Conservation (phyloP, 371 early-diverging fungal species). For the Apophysomyces sp. region DNA sequence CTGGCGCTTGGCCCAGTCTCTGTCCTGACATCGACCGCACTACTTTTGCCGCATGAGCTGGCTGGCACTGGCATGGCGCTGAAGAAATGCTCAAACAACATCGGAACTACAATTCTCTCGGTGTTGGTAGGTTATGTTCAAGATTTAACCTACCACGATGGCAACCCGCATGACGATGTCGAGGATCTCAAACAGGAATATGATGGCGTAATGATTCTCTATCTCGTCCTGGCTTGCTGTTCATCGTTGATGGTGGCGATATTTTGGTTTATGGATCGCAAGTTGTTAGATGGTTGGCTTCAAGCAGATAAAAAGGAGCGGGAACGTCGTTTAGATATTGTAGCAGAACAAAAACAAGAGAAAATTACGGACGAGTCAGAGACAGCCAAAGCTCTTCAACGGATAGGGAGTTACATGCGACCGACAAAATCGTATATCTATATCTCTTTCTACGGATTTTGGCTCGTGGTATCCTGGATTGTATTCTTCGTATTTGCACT, state of each 20-base stretch:
- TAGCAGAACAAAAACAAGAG: slow-evolving; percentile 24
- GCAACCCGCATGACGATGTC: slow-evolving; percentile 30
- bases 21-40: slow-evolving; percentile 36
- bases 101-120: slow-evolving; percentile 50
- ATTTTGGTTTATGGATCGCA: slow-evolving; percentile 38
- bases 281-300: slow-evolving; percentile 34
- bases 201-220: slow-evolving; percentile 45
- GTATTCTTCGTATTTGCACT: slow-evolving; percentile 47
- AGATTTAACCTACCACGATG: slow-evolving; percentile 47
- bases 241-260: slow-evolving; percentile 22
- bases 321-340: slow-evolving; percentile 24
- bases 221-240: slow-evolving; percentile 26
- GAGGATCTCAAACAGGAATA: slow-evolving; percentile 35
- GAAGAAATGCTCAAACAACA: slow-evolving; percentile 49
- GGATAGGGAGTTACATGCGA: slow-evolving; percentile 30
- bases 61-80: slow-evolving; percentile 53
- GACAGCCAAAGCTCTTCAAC: slow-evolving; percentile 14
- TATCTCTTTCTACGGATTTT: slow-evolving; percentile 28
- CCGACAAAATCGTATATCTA: slow-evolving; percentile 24
- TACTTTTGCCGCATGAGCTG: slow-evolving; percentile 40
- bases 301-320: slow-evolving; percentile 36
- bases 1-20: slow-evolving; percentile 48
- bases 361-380: slow-evolving; percentile 15
- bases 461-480: slow-evolving; percentile 40
- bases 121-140: slow-evolving; percentile 51